A percentile compares a stretch with the other conserved stretches of the same genome.
Evolutionary conservation across 208 protist species (phyloP).

Genomic region (Naegleria lovaniensis): DNA sequence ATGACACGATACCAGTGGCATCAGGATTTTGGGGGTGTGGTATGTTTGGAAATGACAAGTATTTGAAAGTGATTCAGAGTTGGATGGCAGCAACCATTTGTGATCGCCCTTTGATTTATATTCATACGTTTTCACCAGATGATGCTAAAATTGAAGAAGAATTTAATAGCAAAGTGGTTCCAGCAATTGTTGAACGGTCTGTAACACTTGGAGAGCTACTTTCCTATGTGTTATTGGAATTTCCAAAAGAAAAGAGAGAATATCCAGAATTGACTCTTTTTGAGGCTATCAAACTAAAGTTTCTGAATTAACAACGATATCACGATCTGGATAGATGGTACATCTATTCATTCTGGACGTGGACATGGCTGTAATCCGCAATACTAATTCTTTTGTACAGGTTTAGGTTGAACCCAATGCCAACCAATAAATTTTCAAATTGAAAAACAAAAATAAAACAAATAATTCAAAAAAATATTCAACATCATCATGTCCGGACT

Average conservation of each 20-base stretch:
- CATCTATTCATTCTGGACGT: no score
- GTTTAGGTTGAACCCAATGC: no score
- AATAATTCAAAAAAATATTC: no score
- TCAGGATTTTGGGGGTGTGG: slow-evolving; percentile 83
- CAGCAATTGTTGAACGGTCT: not conserved
- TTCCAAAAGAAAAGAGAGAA: no score
- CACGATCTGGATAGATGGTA: no score
- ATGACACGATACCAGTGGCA: slow-evolving; percentile 41
- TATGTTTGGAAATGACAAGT: slow-evolving; percentile 66
- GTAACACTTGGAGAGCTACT: not conserved
- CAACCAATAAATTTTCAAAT: not conserved
- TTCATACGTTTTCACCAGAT: not conserved
- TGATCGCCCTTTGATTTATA: slow-evolving; percentile 4
- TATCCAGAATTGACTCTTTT: no score
- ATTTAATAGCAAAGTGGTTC: not conserved
- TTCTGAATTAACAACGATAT: no score
- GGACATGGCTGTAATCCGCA: no score
- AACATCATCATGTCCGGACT: not conserved
- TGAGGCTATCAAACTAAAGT: no score
- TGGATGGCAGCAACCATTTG: slow-evolving; percentile 64
- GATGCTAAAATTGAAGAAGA: not conserved
- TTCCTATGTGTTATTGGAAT: no score
- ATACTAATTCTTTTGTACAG: no score
- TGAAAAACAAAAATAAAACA: not conserved
- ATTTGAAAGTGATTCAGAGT: slow-evolving; percentile 74